phyloP scores from a whole-genome alignment of 495 filamentous ascomycete species.

The Penicillium cosmopolitanum region DNA sequence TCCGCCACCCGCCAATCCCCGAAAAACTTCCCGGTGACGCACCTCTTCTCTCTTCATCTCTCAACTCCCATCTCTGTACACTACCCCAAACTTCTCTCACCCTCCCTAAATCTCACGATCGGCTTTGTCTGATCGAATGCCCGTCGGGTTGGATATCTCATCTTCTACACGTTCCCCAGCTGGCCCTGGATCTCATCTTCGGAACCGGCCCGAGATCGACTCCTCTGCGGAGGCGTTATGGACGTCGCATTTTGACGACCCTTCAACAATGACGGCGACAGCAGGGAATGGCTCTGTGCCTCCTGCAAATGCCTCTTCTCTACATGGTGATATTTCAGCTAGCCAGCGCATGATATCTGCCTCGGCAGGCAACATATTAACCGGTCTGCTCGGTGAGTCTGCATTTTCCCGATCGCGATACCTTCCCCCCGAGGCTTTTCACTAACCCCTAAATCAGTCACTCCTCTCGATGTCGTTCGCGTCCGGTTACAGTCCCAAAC shows the following conservation, averaged over 20 bases:
- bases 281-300: constrained; percentile 33
- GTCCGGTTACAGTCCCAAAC: constrained; percentile 91
- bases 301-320: constrained; percentile 19
- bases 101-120: constrained; percentile 2
- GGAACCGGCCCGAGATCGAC: constrained; percentile 17
- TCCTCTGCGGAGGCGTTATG: constrained; percentile 38
- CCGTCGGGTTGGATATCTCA: constrained; percentile 18
- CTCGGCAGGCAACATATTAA: constrained; percentile 85
- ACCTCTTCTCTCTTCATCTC: constrained; percentile 11
- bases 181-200: constrained; percentile 13
- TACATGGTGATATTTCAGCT: constrained; percentile 65
- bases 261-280: constrained; percentile 41
- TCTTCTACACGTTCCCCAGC: constrained; percentile 16
- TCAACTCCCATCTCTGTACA: background rate
- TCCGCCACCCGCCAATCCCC: constrained; percentile 35
- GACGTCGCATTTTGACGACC: constrained; percentile 36
- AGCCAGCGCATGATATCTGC: constrained; percentile 93
- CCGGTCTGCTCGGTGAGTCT: constrained; percentile 79
- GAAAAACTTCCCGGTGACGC: constrained; percentile 35
- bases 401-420: constrained; percentile 4
- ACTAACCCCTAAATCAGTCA: constrained; percentile 60
- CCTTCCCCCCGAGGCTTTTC: constrained; percentile 11
- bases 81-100: constrained; percentile 4
- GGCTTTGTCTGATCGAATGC: constrained; percentile 22
- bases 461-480: constrained; percentile 94